Evolutionary conservation across 2,329 filamentous ascomycete genomes (phyloP), one percentile per base, ranked within the genome.

Genomic region (Bimuria novae-zelandiae): DNA sequence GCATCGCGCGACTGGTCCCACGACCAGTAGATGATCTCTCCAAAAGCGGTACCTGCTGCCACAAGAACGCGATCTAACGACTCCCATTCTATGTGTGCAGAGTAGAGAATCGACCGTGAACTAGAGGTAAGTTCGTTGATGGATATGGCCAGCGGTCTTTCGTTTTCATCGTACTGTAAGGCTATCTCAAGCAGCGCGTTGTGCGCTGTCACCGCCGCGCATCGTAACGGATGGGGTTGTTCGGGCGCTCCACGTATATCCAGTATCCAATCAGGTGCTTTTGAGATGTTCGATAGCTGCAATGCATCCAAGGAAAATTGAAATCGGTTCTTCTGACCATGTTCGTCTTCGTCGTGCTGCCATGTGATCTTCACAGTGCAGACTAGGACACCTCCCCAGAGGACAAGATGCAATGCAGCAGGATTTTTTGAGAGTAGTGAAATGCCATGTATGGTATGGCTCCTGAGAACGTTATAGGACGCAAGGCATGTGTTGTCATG

Each of bases 1-100:
- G 46, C 54, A 10, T 42, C 45, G 29, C 52, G 41, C 25, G 51
- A 23, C 2, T 60, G 57, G n/a, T 77, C 75, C 62, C 85, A 92
- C 59, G 87, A 89, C 94, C 94, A 97, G 14, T 96, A 83, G 32
- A 97, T 80, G 29, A 99, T 89, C 72, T 97, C 92, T 3, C 94
- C 94, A 74, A 97, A 97, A 1, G 93, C 92, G 0, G 94, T 97
- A 1, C 94, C 94, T 3, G 89, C 89, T 6, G 91, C 90, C 45
- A 97, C 83, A 17, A 97, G 80, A 40, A 96, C 78, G 46, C 79
- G 78, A 39, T 79, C 77, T 5, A 72, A 49, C 6, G 81, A 80
- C 7, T 86, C 74, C 81, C 88, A 90, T 33, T 80, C 75, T 16
- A 96, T 73, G 65, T 89, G 84, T 4, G 92, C 93, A 14, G 91